Evolutionary conservation across 257 asterid species (phyloP).

Genomic region (Thymus mandschuricus): DNA sequence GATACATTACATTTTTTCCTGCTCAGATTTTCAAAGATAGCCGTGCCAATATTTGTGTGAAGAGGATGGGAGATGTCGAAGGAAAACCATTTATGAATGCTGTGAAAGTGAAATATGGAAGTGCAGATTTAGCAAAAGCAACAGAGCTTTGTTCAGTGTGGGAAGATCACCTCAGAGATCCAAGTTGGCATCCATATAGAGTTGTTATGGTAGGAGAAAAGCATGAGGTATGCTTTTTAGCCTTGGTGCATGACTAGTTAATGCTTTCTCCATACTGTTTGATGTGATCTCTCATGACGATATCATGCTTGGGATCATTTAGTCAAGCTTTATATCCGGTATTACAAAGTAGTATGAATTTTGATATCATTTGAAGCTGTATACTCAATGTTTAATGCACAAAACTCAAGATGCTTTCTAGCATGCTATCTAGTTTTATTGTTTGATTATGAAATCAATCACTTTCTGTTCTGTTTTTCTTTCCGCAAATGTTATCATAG

Average conservation of each 20-base stretch:
- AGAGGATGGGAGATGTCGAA: conserved; percentile 76
- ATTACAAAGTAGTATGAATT: not conserved
- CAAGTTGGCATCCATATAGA: conserved; percentile 82
- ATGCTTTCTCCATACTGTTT: conserved; percentile 5
- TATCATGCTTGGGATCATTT: not conserved
- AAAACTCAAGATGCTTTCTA: not conserved
- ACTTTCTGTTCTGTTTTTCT: not conserved
- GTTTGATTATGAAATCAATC: not conserved
- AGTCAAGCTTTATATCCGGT: conserved; percentile 11
- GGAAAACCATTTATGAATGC: conserved; percentile 50
- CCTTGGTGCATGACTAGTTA: not conserved
- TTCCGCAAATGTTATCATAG: not conserved
- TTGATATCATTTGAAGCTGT: not conserved
- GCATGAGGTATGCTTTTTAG: conserved; percentile 50
- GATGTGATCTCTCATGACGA: too few relatives aligned
- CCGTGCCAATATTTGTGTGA: conserved; percentile 61
- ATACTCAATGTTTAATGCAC: not conserved
- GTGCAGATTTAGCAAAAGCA: conserved; percentile 46
- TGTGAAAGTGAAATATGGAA: conserved; percentile 44
- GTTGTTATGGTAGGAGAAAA: conserved; percentile 53
- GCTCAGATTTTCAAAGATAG: conserved; percentile 48
- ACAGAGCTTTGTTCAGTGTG: conserved; percentile 49
- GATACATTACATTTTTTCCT: conserved; percentile 16
- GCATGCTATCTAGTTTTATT: not conserved
- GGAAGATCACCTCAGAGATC: conserved; percentile 73